Conservation (phyloP, 2,329 filamentous ascomycete genomes). For the Waltergamsia citrina region DNA sequence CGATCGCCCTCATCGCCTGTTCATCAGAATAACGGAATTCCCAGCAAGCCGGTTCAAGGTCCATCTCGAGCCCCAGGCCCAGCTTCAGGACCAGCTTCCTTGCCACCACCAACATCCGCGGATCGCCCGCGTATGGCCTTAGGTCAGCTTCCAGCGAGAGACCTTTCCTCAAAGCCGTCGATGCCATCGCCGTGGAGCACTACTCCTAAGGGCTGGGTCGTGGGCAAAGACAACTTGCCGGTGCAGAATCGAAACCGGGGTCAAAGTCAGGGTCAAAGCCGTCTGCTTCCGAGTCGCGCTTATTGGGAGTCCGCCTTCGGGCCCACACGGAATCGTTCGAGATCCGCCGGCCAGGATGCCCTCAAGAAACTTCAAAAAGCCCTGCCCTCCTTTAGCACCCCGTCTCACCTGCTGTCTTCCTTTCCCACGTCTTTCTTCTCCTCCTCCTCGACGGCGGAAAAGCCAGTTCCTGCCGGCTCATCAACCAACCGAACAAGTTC, state of each 20-base stretch:
- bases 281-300: slow-evolving; percentile 11
- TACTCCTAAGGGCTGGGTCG: slow-evolving; percentile 7
- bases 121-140: background rate
- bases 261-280: background rate
- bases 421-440: slow-evolving; percentile 29
- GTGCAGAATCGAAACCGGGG: too few relatives aligned
- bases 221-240: slow-evolving; percentile 2
- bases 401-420: slow-evolving; percentile 25
- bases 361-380: slow-evolving; percentile 47
- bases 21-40: background rate
- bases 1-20: background rate
- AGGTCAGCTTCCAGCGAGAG: slow-evolving; percentile 3
- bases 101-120: background rate
- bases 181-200: slow-evolving; percentile 4
- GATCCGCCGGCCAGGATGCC: slow-evolving; percentile 47
- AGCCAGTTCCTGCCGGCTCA: background rate
- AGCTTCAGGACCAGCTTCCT: background rate
- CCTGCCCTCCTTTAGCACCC: slow-evolving; percentile 37
- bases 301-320: slow-evolving; percentile 35
- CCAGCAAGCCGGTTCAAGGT: background rate
- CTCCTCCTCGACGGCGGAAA: slow-evolving; percentile 9
- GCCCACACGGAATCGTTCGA: slow-evolving; percentile 37
- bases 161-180: background rate
- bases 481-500: background rate
- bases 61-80: background rate